Conservation (phyloP, 768 basidiomycete genomes). For the Auriscalpium microsporum region DNA sequence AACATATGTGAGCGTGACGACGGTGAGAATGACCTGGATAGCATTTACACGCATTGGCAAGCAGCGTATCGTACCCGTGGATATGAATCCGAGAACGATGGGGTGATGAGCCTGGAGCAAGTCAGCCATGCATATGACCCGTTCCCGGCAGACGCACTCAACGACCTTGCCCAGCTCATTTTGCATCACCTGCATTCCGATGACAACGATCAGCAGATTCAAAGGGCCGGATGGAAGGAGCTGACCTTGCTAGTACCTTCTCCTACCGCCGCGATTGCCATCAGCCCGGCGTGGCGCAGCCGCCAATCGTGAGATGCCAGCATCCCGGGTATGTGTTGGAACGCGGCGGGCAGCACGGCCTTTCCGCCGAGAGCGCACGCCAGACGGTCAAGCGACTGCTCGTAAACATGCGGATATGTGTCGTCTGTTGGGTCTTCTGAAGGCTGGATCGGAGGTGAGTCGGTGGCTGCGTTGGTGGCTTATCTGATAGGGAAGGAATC, state of each 20-base stretch:
- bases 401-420: constrained; percentile 65
- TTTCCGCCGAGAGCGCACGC: constrained; percentile 76
- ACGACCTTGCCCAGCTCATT: constrained; percentile 77
- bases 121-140: neutral
- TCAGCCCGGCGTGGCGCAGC: constrained; percentile 74
- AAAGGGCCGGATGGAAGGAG: neutral
- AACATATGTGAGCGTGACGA: constrained; percentile 1
- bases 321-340: constrained; percentile 79
- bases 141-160: constrained; percentile 40
- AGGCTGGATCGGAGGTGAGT: constrained; percentile 33
- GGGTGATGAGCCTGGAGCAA: constrained; percentile 52
- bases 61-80: constrained; percentile 69
- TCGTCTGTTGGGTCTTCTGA: constrained; percentile 57
- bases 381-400: constrained; percentile 75
- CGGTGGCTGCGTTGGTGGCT: neutral
- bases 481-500: neutral
- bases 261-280: constrained; percentile 79
- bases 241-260: constrained; percentile 72
- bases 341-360: constrained; percentile 68
- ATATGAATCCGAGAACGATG: constrained; percentile 72
- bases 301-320: constrained; percentile 79
- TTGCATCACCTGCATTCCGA: constrained; percentile 55
- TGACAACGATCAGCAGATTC: neutral
- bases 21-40: neutral
- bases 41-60: constrained; percentile 72